A percentile compares a stretch with the other conserved stretches of the same genome.
phyloP scores from a whole-genome alignment of 1,284 basidiomycete species.

The Vanrija pseudolonga region DNA sequence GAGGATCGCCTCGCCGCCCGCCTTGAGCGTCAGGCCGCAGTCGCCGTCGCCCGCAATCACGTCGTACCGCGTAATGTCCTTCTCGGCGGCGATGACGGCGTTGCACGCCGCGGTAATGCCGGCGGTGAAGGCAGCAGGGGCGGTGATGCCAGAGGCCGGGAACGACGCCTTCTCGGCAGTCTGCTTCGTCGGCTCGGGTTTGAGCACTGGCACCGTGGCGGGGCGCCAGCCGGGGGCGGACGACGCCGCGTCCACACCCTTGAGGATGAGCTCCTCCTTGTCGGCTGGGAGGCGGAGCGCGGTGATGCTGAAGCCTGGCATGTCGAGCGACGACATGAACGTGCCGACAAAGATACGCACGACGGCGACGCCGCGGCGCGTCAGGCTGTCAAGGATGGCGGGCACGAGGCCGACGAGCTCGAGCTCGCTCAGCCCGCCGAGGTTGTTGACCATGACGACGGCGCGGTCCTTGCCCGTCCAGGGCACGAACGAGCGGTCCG shows the following conservation, averaged over 20 bases:
- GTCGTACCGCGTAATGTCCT: conserved; percentile 85
- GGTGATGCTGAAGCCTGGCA: conserved; percentile 91
- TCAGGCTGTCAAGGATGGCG: conserved; percentile 53
- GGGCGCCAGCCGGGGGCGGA: conserved; percentile 70
- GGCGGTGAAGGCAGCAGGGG: conserved; percentile 24
- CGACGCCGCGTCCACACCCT: conserved; percentile 70
- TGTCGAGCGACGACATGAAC: conserved; percentile 89
- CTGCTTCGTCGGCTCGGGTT: conserved; percentile 9
- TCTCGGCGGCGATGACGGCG: conserved; percentile 70
- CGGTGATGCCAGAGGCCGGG: conserved; percentile 7
- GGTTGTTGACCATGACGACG: conserved; percentile 54
- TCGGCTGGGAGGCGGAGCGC: conserved; percentile 69
- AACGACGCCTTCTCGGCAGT: not conserved
- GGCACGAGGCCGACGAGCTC: conserved; percentile 65
- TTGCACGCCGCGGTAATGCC: conserved; percentile 63
- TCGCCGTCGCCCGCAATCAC: conserved; percentile 58
- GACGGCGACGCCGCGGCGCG: conserved; percentile 58
- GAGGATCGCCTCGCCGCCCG: conserved; percentile 57
- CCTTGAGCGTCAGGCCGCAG: conserved; percentile 81
- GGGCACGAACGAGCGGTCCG: conserved; percentile 77
- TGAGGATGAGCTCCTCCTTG: conserved; percentile 59
- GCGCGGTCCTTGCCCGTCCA: conserved; percentile 64
- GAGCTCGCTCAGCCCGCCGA: conserved; percentile 78
- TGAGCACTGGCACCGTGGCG: conserved; percentile 5
- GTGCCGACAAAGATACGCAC: conserved; percentile 69